phyloP scores from a whole-genome alignment of 1,139 yeast species.

The Geotrichum australiense region DNA sequence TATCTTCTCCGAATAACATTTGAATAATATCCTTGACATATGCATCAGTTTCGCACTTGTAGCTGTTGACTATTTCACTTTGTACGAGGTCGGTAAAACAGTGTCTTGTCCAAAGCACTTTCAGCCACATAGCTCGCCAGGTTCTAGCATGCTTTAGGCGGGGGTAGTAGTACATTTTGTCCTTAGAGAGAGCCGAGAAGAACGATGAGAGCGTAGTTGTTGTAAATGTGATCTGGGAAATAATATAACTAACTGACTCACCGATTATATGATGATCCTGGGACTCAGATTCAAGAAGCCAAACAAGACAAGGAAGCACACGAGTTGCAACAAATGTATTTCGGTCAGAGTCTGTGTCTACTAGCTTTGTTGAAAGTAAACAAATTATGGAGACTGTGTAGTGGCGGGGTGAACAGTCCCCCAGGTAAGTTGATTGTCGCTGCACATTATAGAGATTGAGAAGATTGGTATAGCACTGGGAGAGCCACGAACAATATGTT shows the following conservation, averaged over 20 bases:
- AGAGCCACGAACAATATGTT: slow-evolving; percentile 17
- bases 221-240: slow-evolving; percentile 9
- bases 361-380: not conserved
- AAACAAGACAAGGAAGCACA: slow-evolving; percentile 10
- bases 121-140: slow-evolving; percentile 18
- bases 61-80: slow-evolving; percentile 8
- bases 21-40: slow-evolving; percentile 13
- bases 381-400: slow-evolving; percentile 10
- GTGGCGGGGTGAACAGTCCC: slow-evolving; percentile 2
- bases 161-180: slow-evolving; percentile 16
- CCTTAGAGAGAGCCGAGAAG: slow-evolving; percentile 8
- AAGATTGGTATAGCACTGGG: slow-evolving; percentile 11
- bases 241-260: slow-evolving; percentile 12
- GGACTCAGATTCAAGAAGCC: slow-evolving; percentile 12
- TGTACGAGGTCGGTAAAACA: not conserved
- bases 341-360: not conserved
- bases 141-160: slow-evolving; percentile 15
- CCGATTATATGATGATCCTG: slow-evolving; percentile 15
- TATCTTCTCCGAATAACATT: too few species aligned
- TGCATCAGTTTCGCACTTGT: slow-evolving; percentile 6
- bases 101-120: slow-evolving; percentile 14
- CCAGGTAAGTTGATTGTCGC: not conserved
- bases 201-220: slow-evolving; percentile 7
- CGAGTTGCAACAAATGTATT: slow-evolving; percentile 10
- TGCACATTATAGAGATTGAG: slow-evolving; percentile 8